A percentile compares a stretch with the other conserved stretches of the same genome.
phyloP scores from a whole-genome alignment of 768 basidiomycete genomes.

The Dioszegia hungarica region DNA sequence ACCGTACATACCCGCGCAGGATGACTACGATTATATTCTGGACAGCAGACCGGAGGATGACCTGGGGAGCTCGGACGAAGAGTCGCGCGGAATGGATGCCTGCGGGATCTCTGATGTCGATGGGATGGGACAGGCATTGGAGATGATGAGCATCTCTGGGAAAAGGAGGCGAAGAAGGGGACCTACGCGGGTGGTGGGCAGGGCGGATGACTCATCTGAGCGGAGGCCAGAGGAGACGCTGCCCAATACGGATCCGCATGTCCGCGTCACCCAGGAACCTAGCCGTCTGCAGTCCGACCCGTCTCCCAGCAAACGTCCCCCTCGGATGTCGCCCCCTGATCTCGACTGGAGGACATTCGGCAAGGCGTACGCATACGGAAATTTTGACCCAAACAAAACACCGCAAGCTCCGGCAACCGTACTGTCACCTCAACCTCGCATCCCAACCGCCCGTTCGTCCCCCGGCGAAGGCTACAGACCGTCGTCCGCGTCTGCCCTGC shows the following conservation, averaged over 20 bases:
- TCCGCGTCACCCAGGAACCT: neutral
- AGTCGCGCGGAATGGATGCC: slow-evolving; percentile 7
- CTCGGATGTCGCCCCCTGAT: neutral
- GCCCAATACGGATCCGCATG: neutral
- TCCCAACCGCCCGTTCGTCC: slow-evolving; percentile 25
- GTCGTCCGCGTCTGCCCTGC: neutral
- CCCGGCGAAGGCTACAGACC: slow-evolving; percentile 22
- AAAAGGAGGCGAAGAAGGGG: neutral
- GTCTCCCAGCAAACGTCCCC: neutral
- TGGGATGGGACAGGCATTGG: slow-evolving; percentile 19
- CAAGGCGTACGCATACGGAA: slow-evolving; percentile 37
- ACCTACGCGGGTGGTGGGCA: slow-evolving; percentile 13
- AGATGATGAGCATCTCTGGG: slow-evolving; percentile 25
- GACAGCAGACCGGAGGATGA: neutral
- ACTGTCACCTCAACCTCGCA: slow-evolving; percentile 5
- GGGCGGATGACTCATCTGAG: slow-evolving; percentile 13
- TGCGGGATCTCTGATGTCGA: neutral
- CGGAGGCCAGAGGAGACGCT: neutral
- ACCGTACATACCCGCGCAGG: slow-evolving; percentile 1
- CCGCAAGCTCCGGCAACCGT: slow-evolving; percentile 27
- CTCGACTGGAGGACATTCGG: slow-evolving; percentile 38
- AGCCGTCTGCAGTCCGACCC: neutral
- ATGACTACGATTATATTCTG: neutral
- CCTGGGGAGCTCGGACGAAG: neutral
- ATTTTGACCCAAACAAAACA: slow-evolving; percentile 43